Evolutionary conservation across 495 filamentous ascomycete genomes (phyloP).

Genomic region (Extremus antarcticus): DNA sequence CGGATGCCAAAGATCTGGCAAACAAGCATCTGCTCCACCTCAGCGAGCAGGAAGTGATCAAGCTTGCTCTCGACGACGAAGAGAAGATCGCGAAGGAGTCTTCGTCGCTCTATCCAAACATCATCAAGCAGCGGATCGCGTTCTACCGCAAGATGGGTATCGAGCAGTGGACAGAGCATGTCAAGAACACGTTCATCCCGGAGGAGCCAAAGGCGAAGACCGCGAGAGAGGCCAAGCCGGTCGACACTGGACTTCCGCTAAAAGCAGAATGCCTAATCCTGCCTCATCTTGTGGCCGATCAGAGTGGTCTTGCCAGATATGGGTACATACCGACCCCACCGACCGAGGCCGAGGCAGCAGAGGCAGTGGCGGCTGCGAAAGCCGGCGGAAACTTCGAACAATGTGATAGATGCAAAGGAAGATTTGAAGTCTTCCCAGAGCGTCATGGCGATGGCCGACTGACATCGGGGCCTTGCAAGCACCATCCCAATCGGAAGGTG

Average conservation of each 20-base stretch:
- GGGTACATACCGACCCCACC: constrained; percentile 66
- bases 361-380: constrained; percentile 52
- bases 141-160: constrained; percentile 59
- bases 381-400: constrained; percentile 65
- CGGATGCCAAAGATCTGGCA: constrained; percentile 40
- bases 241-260: constrained; percentile 57
- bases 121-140: constrained; percentile 69
- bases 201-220: constrained; percentile 24
- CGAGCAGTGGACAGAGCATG: constrained; percentile 51
- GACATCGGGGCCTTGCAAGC: constrained; percentile 60
- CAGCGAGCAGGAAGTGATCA: constrained; percentile 59
- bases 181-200: constrained; percentile 3
- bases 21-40: constrained; percentile 47
- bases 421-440: constrained; percentile 89
- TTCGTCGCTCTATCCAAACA: constrained; percentile 60
- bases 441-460: constrained; percentile 73
- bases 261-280: constrained; percentile 59
- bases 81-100: constrained; percentile 60
- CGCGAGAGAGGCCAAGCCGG: constrained; percentile 9
- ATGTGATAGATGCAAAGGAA: constrained; percentile 74
- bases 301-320: constrained; percentile 47
- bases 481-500: constrained; percentile 60
- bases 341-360: constrained; percentile 46
- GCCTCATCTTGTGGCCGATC: constrained; percentile 45
- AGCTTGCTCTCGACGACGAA: constrained; percentile 74